phyloP scores from a whole-genome alignment of 2,329 filamentous ascomycete genomes.

The Paecilomyces sp. region DNA sequence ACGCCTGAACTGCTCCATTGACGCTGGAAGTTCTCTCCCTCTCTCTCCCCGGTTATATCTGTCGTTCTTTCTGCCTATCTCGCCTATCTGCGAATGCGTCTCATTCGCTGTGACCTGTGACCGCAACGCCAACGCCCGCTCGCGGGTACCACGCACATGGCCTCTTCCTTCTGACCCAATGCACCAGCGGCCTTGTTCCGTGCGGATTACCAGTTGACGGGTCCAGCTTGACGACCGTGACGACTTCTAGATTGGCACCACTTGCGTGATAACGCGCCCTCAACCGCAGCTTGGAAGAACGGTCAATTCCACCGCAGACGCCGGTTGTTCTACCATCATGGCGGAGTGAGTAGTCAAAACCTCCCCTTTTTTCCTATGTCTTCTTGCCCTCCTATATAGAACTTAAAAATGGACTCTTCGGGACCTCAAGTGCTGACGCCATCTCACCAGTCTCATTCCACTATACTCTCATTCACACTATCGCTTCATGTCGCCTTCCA shows the following conservation, averaged over 20 bases:
- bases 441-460: slow-evolving; percentile 25
- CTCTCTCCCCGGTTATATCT: background rate
- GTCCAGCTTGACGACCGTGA: background rate
- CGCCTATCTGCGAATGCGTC: background rate
- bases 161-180: background rate
- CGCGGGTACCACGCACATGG: background rate
- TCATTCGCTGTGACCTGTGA: background rate
- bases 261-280: background rate
- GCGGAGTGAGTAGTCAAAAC: slow-evolving; percentile 26
- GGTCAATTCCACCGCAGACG: background rate
- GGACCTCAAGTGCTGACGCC: background rate
- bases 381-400: background rate
- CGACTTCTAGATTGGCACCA: background rate
- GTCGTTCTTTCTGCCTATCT: background rate
- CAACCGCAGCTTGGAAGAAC: background rate
- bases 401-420: background rate
- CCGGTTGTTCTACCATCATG: slow-evolving; percentile 19
- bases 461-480: slow-evolving; percentile 29
- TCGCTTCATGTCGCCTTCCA: slow-evolving; percentile 29
- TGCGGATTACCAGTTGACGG: background rate
- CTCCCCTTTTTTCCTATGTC: background rate
- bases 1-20: background rate
- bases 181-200: background rate
- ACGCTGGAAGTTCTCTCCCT: background rate
- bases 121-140: background rate